phyloP scores from a whole-genome alignment of 768 basidiomycete species.

The Pisolithus albus region DNA sequence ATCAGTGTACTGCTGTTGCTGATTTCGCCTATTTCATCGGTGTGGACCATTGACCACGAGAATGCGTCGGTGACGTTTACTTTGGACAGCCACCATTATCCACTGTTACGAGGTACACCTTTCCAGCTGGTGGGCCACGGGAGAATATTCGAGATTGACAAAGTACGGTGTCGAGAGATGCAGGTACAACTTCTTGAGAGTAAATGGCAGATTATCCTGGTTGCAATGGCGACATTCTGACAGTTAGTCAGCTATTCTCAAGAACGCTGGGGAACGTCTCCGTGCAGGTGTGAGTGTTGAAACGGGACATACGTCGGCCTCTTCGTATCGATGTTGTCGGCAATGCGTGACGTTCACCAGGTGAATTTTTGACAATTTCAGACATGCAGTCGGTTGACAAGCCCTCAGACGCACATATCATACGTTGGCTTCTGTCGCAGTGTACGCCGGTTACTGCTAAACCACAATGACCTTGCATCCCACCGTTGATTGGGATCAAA shows the following conservation, averaged over 20 bases:
- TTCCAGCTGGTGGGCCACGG: constrained; percentile 14
- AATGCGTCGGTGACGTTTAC: constrained; percentile 52
- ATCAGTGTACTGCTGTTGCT: constrained; percentile 41
- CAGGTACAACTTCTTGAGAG: constrained; percentile 35
- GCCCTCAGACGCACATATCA: constrained; percentile 4
- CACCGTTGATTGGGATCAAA: constrained; percentile 28
- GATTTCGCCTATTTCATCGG: constrained; percentile 41
- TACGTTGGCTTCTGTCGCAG: constrained; percentile 26
- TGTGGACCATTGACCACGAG: constrained; percentile 49
- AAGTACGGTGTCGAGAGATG: constrained; percentile 24
- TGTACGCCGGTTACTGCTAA: constrained; percentile 22
- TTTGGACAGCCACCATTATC: constrained; percentile 50
- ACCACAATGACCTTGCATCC: constrained; percentile 26
- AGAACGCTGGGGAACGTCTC: constrained; percentile 35
- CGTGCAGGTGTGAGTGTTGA: constrained; percentile 25
- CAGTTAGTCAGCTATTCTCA: constrained; percentile 36
- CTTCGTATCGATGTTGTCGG: constrained; percentile 40
- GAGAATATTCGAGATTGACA: constrained; percentile 26
- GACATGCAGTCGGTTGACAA: neutral
- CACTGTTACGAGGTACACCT: constrained; percentile 35
- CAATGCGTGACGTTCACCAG: constrained; percentile 43
- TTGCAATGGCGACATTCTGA: constrained; percentile 7
- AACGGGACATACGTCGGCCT: constrained; percentile 35
- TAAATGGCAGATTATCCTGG: constrained; percentile 14
- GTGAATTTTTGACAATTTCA: constrained; percentile 25